Evolutionary conservation across 192 early-diverging fungal species (phyloP).

Genomic region (Coemansia sp.): DNA sequence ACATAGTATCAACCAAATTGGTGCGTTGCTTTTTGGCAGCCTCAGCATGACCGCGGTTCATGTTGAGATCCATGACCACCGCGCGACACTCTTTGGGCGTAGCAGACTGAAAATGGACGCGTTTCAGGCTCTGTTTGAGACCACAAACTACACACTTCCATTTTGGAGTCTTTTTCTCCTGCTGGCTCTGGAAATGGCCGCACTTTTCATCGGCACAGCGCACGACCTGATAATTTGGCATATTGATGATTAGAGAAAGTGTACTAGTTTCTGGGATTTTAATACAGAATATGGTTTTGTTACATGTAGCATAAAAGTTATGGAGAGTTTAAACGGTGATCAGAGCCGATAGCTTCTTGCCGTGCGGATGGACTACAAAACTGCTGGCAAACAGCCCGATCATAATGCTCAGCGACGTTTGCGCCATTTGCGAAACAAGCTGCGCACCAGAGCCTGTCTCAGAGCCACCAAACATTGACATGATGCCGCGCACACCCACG

Average conservation of each 20-base stretch:
- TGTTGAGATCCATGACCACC: conserved; percentile 47
- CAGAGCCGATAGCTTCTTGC: conserved; percentile 46
- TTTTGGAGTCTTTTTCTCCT: conserved; percentile 47
- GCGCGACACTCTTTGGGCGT: conserved; percentile 42
- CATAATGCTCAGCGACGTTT: conserved; percentile 59
- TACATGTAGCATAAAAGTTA: background rate
- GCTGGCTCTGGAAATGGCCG: conserved; percentile 49
- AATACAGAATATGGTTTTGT: background rate
- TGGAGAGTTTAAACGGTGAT: conserved; percentile 31
- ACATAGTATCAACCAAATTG: background rate
- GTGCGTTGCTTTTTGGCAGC: conserved; percentile 5
- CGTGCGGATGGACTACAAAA: conserved; percentile 53
- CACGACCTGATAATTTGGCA: conserved; percentile 51
- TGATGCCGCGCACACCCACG: conserved; percentile 60
- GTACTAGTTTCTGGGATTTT: background rate
- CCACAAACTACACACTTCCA: conserved; percentile 54
- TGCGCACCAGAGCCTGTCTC: conserved; percentile 30
- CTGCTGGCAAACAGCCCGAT: conserved; percentile 65
- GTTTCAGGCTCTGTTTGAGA: conserved; percentile 42
- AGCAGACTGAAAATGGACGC: conserved; percentile 43
- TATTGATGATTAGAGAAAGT: background rate
- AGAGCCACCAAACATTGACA: conserved; percentile 58
- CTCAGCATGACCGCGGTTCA: conserved; percentile 29
- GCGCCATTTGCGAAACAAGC: conserved; percentile 30
- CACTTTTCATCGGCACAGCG: conserved; percentile 47